Evolutionary conservation across 23 red algal genomes (phyloP).

Genomic region (Chondrus crispus): DNA sequence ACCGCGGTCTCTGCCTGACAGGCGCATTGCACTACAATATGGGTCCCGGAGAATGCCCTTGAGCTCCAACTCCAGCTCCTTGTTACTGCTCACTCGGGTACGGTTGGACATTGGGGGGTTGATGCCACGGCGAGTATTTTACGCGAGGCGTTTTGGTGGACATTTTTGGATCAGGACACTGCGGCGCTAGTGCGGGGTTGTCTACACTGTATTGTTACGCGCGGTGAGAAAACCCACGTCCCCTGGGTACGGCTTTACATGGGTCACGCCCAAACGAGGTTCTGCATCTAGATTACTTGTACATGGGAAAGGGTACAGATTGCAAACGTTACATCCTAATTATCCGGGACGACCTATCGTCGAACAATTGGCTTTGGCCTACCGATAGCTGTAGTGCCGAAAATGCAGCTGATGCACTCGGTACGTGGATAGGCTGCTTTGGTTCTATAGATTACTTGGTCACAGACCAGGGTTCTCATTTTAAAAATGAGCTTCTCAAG

Average conservation of each 20-base stretch:
- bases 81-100: neutral
- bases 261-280: neutral
- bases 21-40: too few species aligned
- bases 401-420: neutral
- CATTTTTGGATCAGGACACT: neutral
- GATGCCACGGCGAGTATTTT: neutral
- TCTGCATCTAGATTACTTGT: neutral
- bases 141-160: neutral
- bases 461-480: neutral
- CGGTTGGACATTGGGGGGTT: neutral
- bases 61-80: conserved; percentile 9
- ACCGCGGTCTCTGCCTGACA: too few species aligned
- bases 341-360: neutral
- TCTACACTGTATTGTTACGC: neutral
- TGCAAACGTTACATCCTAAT: neutral
- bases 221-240: neutral
- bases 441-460: neutral
- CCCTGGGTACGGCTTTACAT: neutral
- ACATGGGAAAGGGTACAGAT: neutral
- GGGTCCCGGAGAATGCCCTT: neutral
- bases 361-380: neutral
- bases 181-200: neutral
- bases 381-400: neutral
- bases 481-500: neutral
- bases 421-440: neutral